Evolutionary conservation across 2,329 filamentous ascomycete genomes (phyloP).

Genomic region (Lizonia empirigonia): DNA sequence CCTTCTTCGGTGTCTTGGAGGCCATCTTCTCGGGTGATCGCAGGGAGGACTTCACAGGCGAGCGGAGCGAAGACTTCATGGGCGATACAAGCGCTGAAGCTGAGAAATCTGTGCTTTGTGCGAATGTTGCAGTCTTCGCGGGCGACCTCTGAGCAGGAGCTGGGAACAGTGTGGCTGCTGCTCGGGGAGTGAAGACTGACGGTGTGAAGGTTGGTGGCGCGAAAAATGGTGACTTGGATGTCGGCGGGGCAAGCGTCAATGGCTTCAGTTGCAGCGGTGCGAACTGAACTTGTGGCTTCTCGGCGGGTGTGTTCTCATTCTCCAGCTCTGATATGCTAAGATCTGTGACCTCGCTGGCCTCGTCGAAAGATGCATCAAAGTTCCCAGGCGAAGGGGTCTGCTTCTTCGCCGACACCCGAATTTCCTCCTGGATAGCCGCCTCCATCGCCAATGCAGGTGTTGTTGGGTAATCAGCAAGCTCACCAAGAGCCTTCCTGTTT

Average conservation of each 20-base stretch:
- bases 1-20: conserved; percentile 45
- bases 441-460: conserved; percentile 33
- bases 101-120: conserved; percentile 10
- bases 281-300: conserved; percentile 12
- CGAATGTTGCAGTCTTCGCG: conserved; percentile 10
- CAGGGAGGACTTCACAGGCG: conserved; percentile 42
- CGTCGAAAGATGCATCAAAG: conserved; percentile 24
- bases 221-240: conserved; percentile 16
- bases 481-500: conserved; percentile 13
- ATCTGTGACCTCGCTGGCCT: conserved; percentile 23
- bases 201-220: conserved; percentile 16
- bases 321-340: conserved; percentile 19
- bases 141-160: conserved; percentile 13
- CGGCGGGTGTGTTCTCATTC: conserved; percentile 19
- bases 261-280: conserved; percentile 17
- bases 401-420: conserved; percentile 34
- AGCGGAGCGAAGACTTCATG: conserved; percentile 36
- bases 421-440: conserved; percentile 34
- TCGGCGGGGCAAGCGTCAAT: conserved; percentile 25
- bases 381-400: conserved; percentile 30
- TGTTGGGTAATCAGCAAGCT: conserved; percentile 26
- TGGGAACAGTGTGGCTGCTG: conserved; percentile 4
- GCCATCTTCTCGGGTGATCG: conserved; percentile 45
- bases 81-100: conserved; percentile 28
- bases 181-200: conserved; percentile 12